These are phyloP conservation scores for Cyberlindnera maclurae DNA, from an alignment of 805 yeast species.

Conservation along the genomic window DNA sequence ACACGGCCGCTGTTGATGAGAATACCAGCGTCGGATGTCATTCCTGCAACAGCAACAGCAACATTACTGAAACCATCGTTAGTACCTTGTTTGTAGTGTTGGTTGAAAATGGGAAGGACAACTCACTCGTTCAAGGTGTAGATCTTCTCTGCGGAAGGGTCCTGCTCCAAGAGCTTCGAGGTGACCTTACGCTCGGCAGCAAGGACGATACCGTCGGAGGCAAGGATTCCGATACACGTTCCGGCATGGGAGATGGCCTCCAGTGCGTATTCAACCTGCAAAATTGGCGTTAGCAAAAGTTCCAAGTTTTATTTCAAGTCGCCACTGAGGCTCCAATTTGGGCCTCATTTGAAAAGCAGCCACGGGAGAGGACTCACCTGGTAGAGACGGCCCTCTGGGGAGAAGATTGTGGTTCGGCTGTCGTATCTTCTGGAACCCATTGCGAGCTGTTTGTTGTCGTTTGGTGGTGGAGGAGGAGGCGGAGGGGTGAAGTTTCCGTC, in stretches of 20 bases:
- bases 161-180: conserved; percentile 87
- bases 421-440: conserved; percentile 96
- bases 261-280: conserved; percentile 83
- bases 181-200: conserved; percentile 97
- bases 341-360: not conserved
- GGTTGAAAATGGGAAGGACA: not conserved
- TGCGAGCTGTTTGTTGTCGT: not conserved
- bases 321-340: not conserved
- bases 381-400: conserved; percentile 97
- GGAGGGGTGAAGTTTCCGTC: not conserved
- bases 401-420: conserved; percentile 95
- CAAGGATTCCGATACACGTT: conserved; percentile 90
- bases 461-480: too few species aligned
- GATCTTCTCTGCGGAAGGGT: conserved; percentile 87
- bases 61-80: conserved; percentile 33
- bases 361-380: conserved; percentile 42
- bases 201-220: conserved; percentile 82
- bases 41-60: conserved; percentile 95
- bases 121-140: conserved; percentile 63
- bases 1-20: conserved; percentile 83
- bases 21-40: conserved; percentile 94
- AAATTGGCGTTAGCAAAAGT: conserved; percentile 4
- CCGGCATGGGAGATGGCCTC: conserved; percentile 98
- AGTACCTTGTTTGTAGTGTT: conserved; percentile 3
- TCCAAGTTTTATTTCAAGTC: not conserved